Evolutionary conservation across 768 basidiomycete genomes (phyloP), one percentile per base, ranked within the genome.

Genomic region (Chlorophyllum brunneum): DNA sequence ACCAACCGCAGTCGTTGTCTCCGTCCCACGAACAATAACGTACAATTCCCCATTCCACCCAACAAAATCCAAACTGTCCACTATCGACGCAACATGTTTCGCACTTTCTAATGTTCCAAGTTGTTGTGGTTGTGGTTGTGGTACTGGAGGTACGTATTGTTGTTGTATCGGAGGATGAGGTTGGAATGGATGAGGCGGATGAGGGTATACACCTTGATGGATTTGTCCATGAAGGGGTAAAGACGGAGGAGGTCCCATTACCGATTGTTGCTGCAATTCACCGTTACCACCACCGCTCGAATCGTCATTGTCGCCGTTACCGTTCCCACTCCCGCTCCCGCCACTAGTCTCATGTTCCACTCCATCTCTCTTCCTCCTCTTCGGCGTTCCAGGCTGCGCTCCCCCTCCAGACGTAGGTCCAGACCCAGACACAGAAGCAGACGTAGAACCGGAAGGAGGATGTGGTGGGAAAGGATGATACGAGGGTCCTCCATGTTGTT

Each of bases 11-110:
- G 15, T 16, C 27, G 15, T 59, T 20, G 51, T 46, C 8, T 5
- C 26, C 5, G 9, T 3, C 3, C 31, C 31, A 57, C 82, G 72
- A 46, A 80, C 79, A 48, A 85, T 78, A 52, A 82, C 83, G 59
- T 81, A 85, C 62, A 85, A 81, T 67, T 85, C 84, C 33, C 82
- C 81, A 63, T 86, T 81, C 83, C 83, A 86, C n/a, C 84, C 84
- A 1, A 86, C 63, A 56, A 85, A 86, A 65, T 86, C 84, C 26
- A 86, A 60, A 22, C 74, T 73, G 3, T 77, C 78, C 0, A 85
- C 57, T 23, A 65, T 63, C 3, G 65, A 63, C 1, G 83, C 82
- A 48, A 86, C 51, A 24, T 73, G 56, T 69, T 71, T 24, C 77
- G 69, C 41, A 77, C 81, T 48, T 67, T 72, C 26, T 73, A 70